phyloP scores from a whole-genome alignment of 1,284 basidiomycete genomes.

The Leccinum discolor region DNA sequence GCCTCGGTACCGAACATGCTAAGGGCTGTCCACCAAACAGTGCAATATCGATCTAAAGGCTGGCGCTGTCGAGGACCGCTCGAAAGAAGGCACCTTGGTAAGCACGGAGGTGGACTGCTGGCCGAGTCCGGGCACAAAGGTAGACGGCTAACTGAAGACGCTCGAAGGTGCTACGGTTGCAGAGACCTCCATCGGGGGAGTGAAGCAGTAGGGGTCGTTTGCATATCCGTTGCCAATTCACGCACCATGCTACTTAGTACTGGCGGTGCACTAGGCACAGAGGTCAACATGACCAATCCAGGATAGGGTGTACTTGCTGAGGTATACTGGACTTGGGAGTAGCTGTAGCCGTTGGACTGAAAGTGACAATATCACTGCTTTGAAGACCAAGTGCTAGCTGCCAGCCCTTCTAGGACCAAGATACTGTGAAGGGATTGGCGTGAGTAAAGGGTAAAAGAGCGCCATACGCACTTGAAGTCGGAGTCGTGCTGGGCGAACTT shows the following conservation, averaged over 20 bases:
- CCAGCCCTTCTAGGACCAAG: conserved; percentile 89
- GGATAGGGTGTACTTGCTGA: conserved; percentile 50
- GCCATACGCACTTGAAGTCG: conserved; percentile 53
- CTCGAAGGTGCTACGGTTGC: conserved; percentile 10
- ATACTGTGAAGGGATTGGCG: conserved; percentile 42
- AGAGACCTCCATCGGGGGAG: conserved; percentile 14
- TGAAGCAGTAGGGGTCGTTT: conserved; percentile 22
- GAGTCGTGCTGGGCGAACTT: conserved; percentile 48
- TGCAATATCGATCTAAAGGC: conserved; percentile 15
- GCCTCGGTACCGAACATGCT: no score
- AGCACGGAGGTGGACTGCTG: conserved; percentile 23
- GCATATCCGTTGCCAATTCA: conserved; percentile 33
- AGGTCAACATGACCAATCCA: conserved; percentile 44
- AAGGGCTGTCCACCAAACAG: no score
- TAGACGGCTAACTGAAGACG: conserved; percentile 27
- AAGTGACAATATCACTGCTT: conserved; percentile 73
- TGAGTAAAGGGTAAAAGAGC: conserved; percentile 3
- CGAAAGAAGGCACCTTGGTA: conserved; percentile 30
- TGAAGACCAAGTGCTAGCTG: conserved; percentile 78
- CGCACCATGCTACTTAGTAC: conserved; percentile 22
- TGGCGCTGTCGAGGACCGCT: conserved; percentile 19
- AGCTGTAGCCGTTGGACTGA: conserved; percentile 57
- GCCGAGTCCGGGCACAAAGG: conserved; percentile 18
- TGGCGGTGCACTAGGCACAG: conserved; percentile 4
- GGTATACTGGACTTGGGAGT: conserved; percentile 60